Conservation (phyloP, 768 basidiomycete genomes). For the Hypholoma fasciculare region DNA sequence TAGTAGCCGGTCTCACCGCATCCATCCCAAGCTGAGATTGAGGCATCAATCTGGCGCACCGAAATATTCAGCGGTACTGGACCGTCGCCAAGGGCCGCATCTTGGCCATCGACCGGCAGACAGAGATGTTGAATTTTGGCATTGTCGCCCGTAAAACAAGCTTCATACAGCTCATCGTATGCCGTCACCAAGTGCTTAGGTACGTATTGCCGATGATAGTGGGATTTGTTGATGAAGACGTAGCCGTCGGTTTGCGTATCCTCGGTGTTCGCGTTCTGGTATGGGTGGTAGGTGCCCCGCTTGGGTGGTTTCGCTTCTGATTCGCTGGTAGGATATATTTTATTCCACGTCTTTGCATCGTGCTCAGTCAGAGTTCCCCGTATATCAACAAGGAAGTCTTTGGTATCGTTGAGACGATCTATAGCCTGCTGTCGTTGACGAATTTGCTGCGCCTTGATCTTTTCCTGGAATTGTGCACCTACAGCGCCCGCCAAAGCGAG, state of each 20-base stretch:
- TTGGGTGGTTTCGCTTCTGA: slow-evolving; percentile 2
- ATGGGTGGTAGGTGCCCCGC: too few relatives aligned
- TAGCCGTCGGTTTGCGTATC: neutral
- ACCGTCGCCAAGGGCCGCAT: slow-evolving; percentile 12
- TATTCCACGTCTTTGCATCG: slow-evolving; percentile 44
- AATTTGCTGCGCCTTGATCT: slow-evolving; percentile 3
- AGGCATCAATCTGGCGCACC: slow-evolving; percentile 26
- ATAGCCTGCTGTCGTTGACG: slow-evolving; percentile 12
- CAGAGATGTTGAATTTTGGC: slow-evolving; percentile 52
- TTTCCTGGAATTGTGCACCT: neutral
- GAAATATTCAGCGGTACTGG: slow-evolving; percentile 43
- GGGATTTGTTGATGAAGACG: neutral
- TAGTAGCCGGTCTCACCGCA: slow-evolving; percentile 19
- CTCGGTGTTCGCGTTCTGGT: neutral
- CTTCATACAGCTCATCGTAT: slow-evolving; percentile 60
- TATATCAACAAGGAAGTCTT: slow-evolving; percentile 34
- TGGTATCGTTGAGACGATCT: slow-evolving; percentile 24
- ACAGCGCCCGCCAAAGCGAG: neutral
- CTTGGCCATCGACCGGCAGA: slow-evolving; percentile 38
- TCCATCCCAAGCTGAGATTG: slow-evolving; percentile 12
- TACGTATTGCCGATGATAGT: slow-evolving; percentile 28
- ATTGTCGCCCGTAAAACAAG: slow-evolving; percentile 53
- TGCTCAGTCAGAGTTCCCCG: slow-evolving; percentile 30
- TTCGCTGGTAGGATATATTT: slow-evolving; percentile 32
- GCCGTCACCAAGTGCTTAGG: slow-evolving; percentile 30